Percentiles rank a stretch among this genome's conserved stretches.
Conservation (phyloP, 805 yeast species). For the Metschnikowia arizonensis region DNA sequence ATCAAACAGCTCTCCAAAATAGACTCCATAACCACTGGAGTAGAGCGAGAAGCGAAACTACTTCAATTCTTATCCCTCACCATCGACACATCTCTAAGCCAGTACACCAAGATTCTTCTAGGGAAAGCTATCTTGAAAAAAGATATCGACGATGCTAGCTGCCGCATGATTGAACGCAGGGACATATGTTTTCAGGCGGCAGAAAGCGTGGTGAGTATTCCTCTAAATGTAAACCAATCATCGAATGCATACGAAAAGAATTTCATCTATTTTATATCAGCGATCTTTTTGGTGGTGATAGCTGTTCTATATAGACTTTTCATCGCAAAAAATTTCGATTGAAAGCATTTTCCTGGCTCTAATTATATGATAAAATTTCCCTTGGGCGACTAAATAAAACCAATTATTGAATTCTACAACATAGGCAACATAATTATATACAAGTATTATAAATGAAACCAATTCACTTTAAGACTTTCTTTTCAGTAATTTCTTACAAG, state of each 20-base stretch:
- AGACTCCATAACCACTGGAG: constrained; percentile 37
- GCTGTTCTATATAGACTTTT: constrained; percentile 29
- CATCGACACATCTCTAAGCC: constrained; percentile 33
- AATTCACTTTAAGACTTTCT: neutral
- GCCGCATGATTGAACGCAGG: constrained; percentile 34
- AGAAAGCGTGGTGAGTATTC: constrained; percentile 40
- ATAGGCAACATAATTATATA: neutral
- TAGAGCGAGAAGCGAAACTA: constrained; percentile 31
- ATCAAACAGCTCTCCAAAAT: constrained; percentile 31
- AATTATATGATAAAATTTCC: neutral
- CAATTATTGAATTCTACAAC: neutral
- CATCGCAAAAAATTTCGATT: constrained; percentile 13
- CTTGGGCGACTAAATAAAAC: neutral
- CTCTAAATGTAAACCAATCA: constrained; percentile 33
- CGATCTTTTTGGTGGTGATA: constrained; percentile 23
- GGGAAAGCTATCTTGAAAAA: constrained; percentile 40
- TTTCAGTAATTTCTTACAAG: neutral
- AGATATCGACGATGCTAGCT: constrained; percentile 25
- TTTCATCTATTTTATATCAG: constrained; percentile 21
- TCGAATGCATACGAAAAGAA: constrained; percentile 23
- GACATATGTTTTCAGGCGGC: constrained; percentile 40
- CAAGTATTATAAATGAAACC: neutral
- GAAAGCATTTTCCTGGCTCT: neutral
- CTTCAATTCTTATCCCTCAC: constrained; percentile 28
- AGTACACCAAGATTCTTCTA: constrained; percentile 34